phyloP scores from a whole-genome alignment of 495 filamentous ascomycete genomes.

The Penicillium argentinense region DNA sequence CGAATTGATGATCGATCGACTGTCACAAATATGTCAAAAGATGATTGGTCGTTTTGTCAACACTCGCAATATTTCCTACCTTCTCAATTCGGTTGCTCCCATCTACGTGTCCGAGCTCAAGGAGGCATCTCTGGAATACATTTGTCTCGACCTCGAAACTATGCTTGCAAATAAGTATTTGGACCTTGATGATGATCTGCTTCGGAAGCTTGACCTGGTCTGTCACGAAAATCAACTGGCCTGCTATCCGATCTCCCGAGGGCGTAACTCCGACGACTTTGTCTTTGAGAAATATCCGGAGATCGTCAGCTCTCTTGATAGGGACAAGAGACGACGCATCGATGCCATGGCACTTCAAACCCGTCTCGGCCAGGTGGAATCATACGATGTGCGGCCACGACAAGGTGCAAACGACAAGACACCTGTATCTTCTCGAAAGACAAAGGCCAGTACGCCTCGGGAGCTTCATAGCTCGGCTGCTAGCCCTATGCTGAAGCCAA shows the following conservation, averaged over 20 bases:
- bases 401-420: slow-evolving; percentile 50
- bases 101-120: slow-evolving; percentile 85
- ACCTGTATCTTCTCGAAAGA: slow-evolving; percentile 56
- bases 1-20: slow-evolving; percentile 89
- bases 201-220: slow-evolving; percentile 72
- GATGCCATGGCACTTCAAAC: slow-evolving; percentile 60
- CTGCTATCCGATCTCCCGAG: slow-evolving; percentile 70
- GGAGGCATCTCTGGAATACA: slow-evolving; percentile 82
- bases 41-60: slow-evolving; percentile 84
- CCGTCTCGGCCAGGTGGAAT: slow-evolving; percentile 60
- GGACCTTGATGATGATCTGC: slow-evolving; percentile 80
- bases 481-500: slow-evolving; percentile 63
- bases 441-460: slow-evolving; percentile 45
- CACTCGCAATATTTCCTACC: slow-evolving; percentile 78
- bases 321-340: slow-evolving; percentile 55
- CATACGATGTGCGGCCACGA: slow-evolving; percentile 42
- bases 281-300: slow-evolving; percentile 72
- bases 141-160: slow-evolving; percentile 84
- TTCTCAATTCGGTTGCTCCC: slow-evolving; percentile 81
- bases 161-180: slow-evolving; percentile 89
- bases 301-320: slow-evolving; percentile 51
- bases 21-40: slow-evolving; percentile 87
- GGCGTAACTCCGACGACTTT: slow-evolving; percentile 66
- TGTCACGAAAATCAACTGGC: slow-evolving; percentile 80
- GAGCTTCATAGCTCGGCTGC: slow-evolving; percentile 42